phyloP scores from a whole-genome alignment of 257 asterid genomes.

The Nicotiana otophora region DNA sequence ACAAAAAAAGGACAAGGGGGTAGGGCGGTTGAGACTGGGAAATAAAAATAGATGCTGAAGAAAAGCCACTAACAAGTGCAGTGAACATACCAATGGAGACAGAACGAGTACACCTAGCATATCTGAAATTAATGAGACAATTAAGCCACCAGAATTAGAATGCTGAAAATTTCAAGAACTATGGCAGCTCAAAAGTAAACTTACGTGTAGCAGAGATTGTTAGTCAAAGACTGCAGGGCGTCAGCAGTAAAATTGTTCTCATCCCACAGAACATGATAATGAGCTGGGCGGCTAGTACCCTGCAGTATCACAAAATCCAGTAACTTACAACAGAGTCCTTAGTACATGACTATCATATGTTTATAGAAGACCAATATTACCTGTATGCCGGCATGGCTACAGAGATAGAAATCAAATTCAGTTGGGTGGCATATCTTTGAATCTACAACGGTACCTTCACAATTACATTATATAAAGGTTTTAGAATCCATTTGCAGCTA shows the following conservation, averaged over 20 bases:
- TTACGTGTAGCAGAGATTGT: constrained; percentile 93
- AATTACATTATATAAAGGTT: neutral
- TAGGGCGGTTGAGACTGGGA: neutral
- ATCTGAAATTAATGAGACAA: constrained; percentile 32
- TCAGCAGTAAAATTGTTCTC: constrained; percentile 89
- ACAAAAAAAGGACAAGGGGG: neutral
- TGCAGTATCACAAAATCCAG: constrained; percentile 10
- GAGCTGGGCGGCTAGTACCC: constrained; percentile 95
- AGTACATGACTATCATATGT: neutral
- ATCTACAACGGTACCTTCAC: constrained; percentile 89
- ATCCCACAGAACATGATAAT: constrained; percentile 93
- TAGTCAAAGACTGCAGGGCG: constrained; percentile 68
- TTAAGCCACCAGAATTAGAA: neutral
- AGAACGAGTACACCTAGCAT: constrained; percentile 92
- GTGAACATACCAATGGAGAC: constrained; percentile 76
- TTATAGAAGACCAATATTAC: constrained; percentile 20
- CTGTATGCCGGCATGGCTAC: constrained; percentile 99
- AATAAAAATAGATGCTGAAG: neutral
- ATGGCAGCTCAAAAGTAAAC: constrained; percentile 11
- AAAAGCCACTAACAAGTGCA: neutral
- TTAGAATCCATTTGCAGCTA: neutral
- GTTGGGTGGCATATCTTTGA: constrained; percentile 96
- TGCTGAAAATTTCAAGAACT: neutral
- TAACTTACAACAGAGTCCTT: neutral
- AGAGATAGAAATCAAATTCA: constrained; percentile 89